Percentiles rank a stretch among this genome's conserved stretches.
These are phyloP conservation scores for Acorus gramineus DNA, from an alignment of 106 monocot genomes.

Conservation along the genomic window DNA sequence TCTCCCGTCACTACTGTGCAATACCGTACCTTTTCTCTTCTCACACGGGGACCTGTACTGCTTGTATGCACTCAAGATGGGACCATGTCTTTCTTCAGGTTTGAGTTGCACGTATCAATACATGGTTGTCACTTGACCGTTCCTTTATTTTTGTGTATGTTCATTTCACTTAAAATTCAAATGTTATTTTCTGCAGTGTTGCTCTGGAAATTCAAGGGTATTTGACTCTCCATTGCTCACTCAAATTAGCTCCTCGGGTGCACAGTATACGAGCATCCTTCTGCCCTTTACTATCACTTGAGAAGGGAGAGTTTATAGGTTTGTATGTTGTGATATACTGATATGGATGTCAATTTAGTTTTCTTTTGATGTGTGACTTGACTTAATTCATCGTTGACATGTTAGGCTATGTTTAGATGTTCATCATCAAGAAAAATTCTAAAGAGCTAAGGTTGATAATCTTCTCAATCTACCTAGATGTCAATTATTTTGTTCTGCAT, in stretches of 20 bases:
- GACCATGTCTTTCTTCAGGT: constrained; percentile 88
- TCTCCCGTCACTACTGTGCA: constrained; percentile 72
- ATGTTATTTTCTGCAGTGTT: constrained; percentile 40
- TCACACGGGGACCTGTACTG: constrained; percentile 74
- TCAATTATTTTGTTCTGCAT: neutral
- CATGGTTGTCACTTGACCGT: neutral
- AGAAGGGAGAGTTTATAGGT: constrained; percentile 98
- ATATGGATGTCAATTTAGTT: neutral
- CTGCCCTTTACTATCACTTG: constrained; percentile 92
- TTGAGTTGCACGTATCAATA: neutral
- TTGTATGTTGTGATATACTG: neutral
- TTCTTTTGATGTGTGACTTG: no score
- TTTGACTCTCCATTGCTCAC: constrained; percentile 69
- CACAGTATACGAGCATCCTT: constrained; percentile 74
- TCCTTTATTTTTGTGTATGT: constrained; percentile 1
- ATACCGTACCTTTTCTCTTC: constrained; percentile 87
- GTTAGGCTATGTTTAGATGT: neutral
- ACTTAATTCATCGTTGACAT: no score
- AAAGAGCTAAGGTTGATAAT: neutral
- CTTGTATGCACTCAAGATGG: constrained; percentile 90
- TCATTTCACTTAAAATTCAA: neutral
- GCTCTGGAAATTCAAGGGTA: constrained; percentile 79
- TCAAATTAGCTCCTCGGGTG: constrained; percentile 73
- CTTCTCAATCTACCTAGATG: neutral
- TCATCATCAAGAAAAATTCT: neutral